phyloP scores from a whole-genome alignment of 352 stramenopile genomes.

The Phytophthora meadii region DNA sequence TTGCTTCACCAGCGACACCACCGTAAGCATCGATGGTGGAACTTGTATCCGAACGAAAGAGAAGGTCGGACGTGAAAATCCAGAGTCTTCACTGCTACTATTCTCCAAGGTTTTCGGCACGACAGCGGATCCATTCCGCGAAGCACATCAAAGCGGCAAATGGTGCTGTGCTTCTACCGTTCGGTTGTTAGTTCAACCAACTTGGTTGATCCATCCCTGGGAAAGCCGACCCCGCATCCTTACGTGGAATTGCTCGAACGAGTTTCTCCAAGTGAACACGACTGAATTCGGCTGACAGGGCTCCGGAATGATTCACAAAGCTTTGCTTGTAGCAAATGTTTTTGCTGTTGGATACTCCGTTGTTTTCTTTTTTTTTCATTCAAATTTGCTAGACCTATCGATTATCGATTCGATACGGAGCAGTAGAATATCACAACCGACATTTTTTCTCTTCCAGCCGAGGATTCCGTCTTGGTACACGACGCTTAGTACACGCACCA shows the following conservation, averaged over 20 bases:
- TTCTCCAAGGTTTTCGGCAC: background rate
- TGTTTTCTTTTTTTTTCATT: no score
- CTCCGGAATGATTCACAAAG: no score
- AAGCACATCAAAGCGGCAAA: background rate
- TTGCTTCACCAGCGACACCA: background rate
- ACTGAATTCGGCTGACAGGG: background rate
- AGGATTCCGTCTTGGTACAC: no score
- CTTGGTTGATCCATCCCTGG: background rate
- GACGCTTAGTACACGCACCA: no score
- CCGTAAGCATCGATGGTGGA: background rate
- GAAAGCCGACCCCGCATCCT: background rate
- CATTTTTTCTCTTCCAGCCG: no score
- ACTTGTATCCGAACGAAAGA: background rate
- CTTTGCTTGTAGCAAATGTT: no score
- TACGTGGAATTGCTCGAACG: background rate
- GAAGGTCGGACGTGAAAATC: background rate
- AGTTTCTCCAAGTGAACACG: background rate
- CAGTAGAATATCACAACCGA: no score
- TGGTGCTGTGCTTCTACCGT: background rate
- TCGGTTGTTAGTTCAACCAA: background rate
- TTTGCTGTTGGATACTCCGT: no score
- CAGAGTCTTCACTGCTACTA: background rate
- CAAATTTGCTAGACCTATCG: no score
- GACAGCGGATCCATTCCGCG: background rate
- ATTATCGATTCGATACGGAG: no score